Base-by-base conservation (phyloP, 2,329 filamentous ascomycete genomes). In the Aspergillus hiratsukae region DNA sequence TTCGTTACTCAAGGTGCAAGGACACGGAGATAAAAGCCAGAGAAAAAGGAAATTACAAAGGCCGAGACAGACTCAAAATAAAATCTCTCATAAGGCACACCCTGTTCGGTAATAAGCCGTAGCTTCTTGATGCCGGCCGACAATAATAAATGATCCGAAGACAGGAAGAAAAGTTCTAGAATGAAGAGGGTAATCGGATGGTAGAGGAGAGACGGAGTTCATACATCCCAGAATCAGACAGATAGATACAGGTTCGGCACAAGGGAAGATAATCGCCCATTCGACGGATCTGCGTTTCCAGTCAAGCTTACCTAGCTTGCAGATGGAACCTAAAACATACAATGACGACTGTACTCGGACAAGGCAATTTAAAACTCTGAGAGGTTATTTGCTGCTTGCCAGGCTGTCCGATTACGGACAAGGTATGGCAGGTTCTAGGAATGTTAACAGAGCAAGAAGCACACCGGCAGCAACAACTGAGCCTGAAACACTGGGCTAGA, bases 231-330 rank as follows among this genome's bases (percentile, higher is more conserved):
- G 56, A 61, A 61, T 45, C 28, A 59, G 59, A 56, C 57, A 57
- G 59, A 51, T 59, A 57, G 59, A 51, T 59, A 58, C 58, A 64
- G 61, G 59, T 59, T 23, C 58, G 61, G 55, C 58, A 58, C 58
- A 58, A 35, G 41, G 31, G 29, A 55, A 55, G 43, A 48, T 49
- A 46, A 52, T 57, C 59, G 54, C 60, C 58, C 59, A 65, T 64
- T 65, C 61, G 63, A 64, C 58, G 54, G 62, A 64, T 63, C 61
- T 58, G 60, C 58, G 54, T 58, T 58, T 14, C 56, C 58, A 59
- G 60, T 58, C 61, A 64, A 64, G 63, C 63, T 65, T 63, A 65
- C 57, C 57, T 62, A 64, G 58, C 57, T 61, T 62, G 61, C 55
- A 62, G 59, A 58, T 58, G 52, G 49, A 52, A 51, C 49, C 51